Evolutionary conservation across 768 basidiomycete genomes (phyloP), one percentile per base, ranked within the genome.

Genomic region (Termitomyces sp.): DNA sequence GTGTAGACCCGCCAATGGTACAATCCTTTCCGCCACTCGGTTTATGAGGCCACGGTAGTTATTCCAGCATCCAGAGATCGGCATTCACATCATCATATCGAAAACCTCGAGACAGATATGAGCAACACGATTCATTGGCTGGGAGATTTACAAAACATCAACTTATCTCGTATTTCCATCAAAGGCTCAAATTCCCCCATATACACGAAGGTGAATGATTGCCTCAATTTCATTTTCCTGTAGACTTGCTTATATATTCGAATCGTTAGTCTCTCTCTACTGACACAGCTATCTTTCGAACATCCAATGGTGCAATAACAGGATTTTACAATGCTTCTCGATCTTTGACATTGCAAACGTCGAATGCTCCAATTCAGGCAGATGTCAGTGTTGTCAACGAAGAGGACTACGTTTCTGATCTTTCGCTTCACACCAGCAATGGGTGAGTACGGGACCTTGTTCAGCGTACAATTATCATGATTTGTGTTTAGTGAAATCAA

Each of bases 31-130:
- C 42, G 25, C 2, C 48, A 48, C 11, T 53, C 49, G 18, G 20
- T 50, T 20, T 54, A 53, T 25, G 70, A 72, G 6, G 64, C 75
- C 13, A 70, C 64, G 16, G 59, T 77, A 13, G 67, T 64, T 42
- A 63, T 81, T 2, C 81, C 78, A 7, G 63, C 62, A 15, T 62
- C 64, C 7, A 59, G 41, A 15, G 29, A 49, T 5, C 49, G 60
- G 13, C 44, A 58, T 18, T 40, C 45, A 7, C 61, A 65, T 13
- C 64, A 72, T 5, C 50, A 59, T 2, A 70, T 85, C 59, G 73
- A 76, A 49, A 62, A 60, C 4, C 70, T 84, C 25, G 69, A 73
- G 53, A 81, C 80, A 4, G 63, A 70, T 33, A 52, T 80, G 33
- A 70, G 68, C 13, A 72, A 73, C 54, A 78, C 74, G 40, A 50